Evolutionary conservation across 768 basidiomycete species (phyloP).

Genomic region (Boletales sp.): DNA sequence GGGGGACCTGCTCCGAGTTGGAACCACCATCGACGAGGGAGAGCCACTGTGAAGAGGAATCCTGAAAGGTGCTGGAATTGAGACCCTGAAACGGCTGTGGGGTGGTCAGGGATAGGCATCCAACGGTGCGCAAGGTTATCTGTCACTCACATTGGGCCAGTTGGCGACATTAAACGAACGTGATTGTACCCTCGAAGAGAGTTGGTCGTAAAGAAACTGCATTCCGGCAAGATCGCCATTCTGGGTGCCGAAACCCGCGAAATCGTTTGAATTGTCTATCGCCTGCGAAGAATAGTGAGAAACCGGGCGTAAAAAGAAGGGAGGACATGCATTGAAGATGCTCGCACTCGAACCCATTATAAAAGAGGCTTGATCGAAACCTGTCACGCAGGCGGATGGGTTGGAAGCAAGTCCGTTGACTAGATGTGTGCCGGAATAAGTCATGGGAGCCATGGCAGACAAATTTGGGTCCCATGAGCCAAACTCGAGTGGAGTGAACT

Average conservation of each 20-base stretch:
- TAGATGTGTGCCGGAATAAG: constrained; percentile 63
- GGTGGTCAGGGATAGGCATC: not conserved
- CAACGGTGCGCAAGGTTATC: not conserved
- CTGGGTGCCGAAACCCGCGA: constrained; percentile 21
- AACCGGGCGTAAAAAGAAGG: not conserved
- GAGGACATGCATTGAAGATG: constrained; percentile 51
- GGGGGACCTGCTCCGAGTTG: constrained; percentile 67
- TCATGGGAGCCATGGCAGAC: constrained; percentile 64
- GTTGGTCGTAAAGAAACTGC: constrained; percentile 46
- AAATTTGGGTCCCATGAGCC: constrained; percentile 73
- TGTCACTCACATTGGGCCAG: constrained; percentile 54
- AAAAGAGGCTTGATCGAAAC: constrained; percentile 73
- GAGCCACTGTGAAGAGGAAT: constrained; percentile 49
- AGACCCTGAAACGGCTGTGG: constrained; percentile 50
- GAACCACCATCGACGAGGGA: constrained; percentile 70
- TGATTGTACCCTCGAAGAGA: constrained; percentile 43
- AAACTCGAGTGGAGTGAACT: constrained; percentile 64
- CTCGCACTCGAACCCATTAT: constrained; percentile 73
- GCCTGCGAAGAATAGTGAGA: constrained; percentile 35
- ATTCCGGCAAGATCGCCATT: constrained; percentile 28
- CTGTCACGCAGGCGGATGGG: constrained; percentile 59
- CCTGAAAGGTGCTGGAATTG: constrained; percentile 46
- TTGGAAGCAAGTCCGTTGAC: constrained; percentile 53
- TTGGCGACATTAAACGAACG: constrained; percentile 60
- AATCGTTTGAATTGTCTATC: constrained; percentile 40